phyloP scores from a whole-genome alignment of 2,329 filamentous ascomycete species.

The Cercospora sesami region DNA sequence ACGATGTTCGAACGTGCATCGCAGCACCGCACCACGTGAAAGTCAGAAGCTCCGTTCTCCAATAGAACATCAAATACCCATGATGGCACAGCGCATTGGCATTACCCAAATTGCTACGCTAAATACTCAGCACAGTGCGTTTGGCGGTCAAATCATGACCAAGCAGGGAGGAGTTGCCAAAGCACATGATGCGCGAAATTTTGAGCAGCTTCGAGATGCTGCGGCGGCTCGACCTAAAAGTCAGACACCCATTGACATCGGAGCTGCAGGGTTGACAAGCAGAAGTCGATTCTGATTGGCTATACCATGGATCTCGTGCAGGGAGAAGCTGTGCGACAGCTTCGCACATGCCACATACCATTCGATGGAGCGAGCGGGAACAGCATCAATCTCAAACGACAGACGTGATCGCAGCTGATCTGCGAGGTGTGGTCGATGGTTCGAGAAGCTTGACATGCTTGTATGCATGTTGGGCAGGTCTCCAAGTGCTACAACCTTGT shows the following conservation, averaged over 20 bases:
- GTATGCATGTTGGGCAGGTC: background rate
- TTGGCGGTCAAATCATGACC: background rate
- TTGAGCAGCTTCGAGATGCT: background rate
- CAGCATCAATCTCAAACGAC: background rate
- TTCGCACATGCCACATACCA: background rate
- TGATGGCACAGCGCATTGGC: background rate
- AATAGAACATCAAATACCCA: background rate
- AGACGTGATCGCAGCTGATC: background rate
- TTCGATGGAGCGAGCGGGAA: background rate
- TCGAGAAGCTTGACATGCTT: constrained; percentile 8
- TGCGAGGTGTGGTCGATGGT: background rate
- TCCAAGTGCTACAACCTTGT: background rate
- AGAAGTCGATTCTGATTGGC: background rate
- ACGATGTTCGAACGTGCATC: constrained; percentile 1
- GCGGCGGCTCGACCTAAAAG: background rate
- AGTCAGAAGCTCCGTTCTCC: background rate
- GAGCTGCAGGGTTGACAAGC: background rate
- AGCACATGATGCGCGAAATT: constrained; percentile 1
- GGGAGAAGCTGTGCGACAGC: background rate
- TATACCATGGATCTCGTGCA: background rate
- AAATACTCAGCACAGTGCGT: background rate
- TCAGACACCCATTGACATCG: constrained; percentile 1
- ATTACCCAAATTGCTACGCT: background rate
- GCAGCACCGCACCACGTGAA: constrained; percentile 2
- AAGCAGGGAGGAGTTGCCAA: constrained; percentile 5